Base-by-base conservation (phyloP, 2,329 filamentous ascomycete genomes). In the Xylariomycetidae sp. region DNA sequence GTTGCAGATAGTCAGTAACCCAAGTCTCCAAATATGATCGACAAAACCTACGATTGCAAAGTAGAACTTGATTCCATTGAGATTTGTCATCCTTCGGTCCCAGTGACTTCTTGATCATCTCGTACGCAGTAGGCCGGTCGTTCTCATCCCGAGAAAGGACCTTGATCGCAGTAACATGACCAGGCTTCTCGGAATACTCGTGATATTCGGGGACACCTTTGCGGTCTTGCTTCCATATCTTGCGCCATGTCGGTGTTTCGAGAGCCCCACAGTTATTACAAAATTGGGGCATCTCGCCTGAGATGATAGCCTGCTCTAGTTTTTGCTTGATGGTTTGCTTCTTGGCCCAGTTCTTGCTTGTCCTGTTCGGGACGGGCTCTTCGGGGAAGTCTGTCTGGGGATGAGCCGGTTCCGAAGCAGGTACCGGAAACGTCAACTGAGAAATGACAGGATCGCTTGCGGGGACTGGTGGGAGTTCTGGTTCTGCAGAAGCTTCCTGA, bases 251-350 rank as follows among this genome's bases (percentile, higher is more conserved):
- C 0, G 90, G 87, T 1, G 92, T 98, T 50, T 97, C 86, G 37
- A 98, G 94, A 6, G 88, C 85, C 5, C 92, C 92, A 50, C 92
- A 98, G 50, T 97, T 95, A 43, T 77, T 77, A 58, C 92, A 98
- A 53, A 82, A 97, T 1, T 84, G 82, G 1, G 92, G 92, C 69
- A 89, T 83, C 45, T 88, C 77, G 5, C 92, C 92, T 34, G 79
- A 78, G n/a, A 72, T 72, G 34, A 97, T 80, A 0, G 78, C 79
- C 25, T 67, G 64, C 44, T 81, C 72, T 2, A 82, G 54, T 26
- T 71, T 71, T 41, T 79, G 71, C 50, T 70, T 72, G 45, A 79
- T 78, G 3, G 73, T 65, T 27, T 72, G 64, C 45, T 85, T 85
- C 50, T 80, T 78, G 3, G 78, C 72, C 15, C 67, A 58, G 64